Evolutionary conservation across 805 yeast genomes (phyloP), one percentile per base, ranked within the genome.

Genomic region (Wickerhamomyces strasburgensis): DNA sequence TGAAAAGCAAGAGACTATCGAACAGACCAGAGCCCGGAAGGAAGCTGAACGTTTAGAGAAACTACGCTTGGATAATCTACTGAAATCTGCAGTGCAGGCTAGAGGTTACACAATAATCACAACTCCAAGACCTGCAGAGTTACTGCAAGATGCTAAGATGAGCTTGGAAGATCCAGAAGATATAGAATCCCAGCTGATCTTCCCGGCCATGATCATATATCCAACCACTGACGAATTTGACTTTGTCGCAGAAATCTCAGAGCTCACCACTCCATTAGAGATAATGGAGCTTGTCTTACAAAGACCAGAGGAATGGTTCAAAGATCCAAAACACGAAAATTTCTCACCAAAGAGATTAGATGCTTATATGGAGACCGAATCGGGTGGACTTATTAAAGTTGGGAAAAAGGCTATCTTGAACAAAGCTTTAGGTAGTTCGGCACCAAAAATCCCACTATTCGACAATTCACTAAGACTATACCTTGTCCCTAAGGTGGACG

Each of bases 141-240:
- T 77, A 29, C 60, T 84, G 13, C 74, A 69, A 46, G 64, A 73
- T 34, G 68, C 80, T 1, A 67, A 68, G 34, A 51, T 81, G 8
- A 67, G 68, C 41, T 62, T 85, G 28, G 90, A 83, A 56, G 79
- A 82, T 44, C 68, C 73, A 13, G 51, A 65, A 29, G 93, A 85
- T 61, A 70, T 67, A 44, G 87, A 83, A 49, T 80, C 95, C 0
- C 89, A 84, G 52, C 62, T 90, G 32, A 70, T 83, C n/a, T 71
- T 87, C 48, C 96, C 97, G 0, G 83, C 89, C 0, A 67, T 82
- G 65, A 65, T 86, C 4, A 59, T 89, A 39, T 90, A 87, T 49
- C 97, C 98, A 16, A 73, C 88, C 2, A 76, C 75, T 4, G 82
- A 83, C 57, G 93, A 86, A 56, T 84, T 87, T 48, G 97, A 90